A percentile compares a stretch with the other conserved stretches of the same genome.
Evolutionary conservation across 345 rosid species (phyloP).

Genomic region (Eucalyptus tenuipes): DNA sequence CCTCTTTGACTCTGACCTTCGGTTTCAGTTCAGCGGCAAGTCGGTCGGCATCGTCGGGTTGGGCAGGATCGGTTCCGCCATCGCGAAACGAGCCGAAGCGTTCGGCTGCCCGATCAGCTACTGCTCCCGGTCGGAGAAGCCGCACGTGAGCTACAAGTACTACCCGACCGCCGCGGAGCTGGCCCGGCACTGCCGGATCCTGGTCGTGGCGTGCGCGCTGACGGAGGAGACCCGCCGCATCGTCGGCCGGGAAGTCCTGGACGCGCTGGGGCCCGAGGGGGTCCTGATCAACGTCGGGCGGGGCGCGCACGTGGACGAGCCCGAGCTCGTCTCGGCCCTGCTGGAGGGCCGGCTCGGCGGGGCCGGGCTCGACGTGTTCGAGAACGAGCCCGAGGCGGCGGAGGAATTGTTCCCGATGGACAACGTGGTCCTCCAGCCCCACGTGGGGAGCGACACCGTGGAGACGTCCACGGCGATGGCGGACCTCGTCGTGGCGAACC

Average conservation of each 20-base stretch:
- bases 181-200: conserved; percentile 36
- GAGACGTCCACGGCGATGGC: conserved; percentile 48
- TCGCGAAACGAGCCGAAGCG: conserved; percentile 51
- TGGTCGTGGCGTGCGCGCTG: conserved; percentile 45
- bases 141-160: conserved; percentile 21
- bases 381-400: conserved; percentile 48
- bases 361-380: conserved; percentile 50
- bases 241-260: conserved; percentile 23
- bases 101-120: conserved; percentile 42
- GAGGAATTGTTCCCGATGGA: conserved; percentile 28
- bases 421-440: conserved; percentile 53
- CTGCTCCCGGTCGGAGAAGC: conserved; percentile 31
- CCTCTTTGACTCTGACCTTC: not conserved
- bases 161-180: conserved; percentile 20
- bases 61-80: conserved; percentile 50
- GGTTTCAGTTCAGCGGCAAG: conserved; percentile 46
- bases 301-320: conserved; percentile 48
- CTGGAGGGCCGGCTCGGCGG: conserved; percentile 48
- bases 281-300: conserved; percentile 51
- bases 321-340: conserved; percentile 49
- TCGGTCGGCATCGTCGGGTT: conserved; percentile 48
- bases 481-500: conserved; percentile 24
- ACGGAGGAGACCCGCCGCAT: conserved; percentile 39
- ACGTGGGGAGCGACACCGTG: conserved; percentile 36
- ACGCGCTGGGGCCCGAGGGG: conserved; percentile 56